Conservation (phyloP, 2,329 filamentous ascomycete genomes). For the Phialemonium atrogriseum region DNA sequence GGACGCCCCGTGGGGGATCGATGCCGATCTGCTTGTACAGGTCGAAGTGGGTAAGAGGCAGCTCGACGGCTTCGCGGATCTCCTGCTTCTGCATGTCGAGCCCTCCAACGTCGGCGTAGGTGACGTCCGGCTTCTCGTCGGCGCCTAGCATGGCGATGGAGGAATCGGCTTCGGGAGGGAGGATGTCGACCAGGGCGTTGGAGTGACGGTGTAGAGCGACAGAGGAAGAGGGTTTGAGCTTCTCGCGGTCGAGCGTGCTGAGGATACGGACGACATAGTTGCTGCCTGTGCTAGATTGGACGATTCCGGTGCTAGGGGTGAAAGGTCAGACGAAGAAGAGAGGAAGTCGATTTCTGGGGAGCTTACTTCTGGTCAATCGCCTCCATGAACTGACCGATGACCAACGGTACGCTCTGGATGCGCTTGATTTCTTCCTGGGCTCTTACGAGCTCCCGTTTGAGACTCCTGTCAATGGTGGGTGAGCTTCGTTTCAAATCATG, state of each 20-base stretch:
- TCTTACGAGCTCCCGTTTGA: constrained; percentile 94
- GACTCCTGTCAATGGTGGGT: constrained; percentile 50
- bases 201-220: constrained; percentile 97
- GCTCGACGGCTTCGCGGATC: constrained; percentile 93
- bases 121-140: constrained; percentile 97
- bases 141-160: constrained; percentile 96
- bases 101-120: constrained; percentile 94
- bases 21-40: constrained; percentile 99
- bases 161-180: constrained; percentile 97
- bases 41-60: constrained; percentile 95
- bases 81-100: constrained; percentile 99
- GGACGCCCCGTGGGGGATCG: constrained; percentile 90
- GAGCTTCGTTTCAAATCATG: no score
- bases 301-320: constrained; percentile 74
- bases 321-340: no score
- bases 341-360: constrained; percentile 8
- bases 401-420: constrained; percentile 94
- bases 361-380: constrained; percentile 96
- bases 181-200: constrained; percentile 95
- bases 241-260: constrained; percentile 94
- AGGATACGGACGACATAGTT: constrained; percentile 99
- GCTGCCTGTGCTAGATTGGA: constrained; percentile 94
- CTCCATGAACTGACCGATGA: constrained; percentile 99
- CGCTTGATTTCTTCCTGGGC: constrained; percentile 99
- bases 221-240: constrained; percentile 94